Base-by-base conservation (phyloP, 2,329 filamentous ascomycete species). In the Chaetomiaceae sp. region DNA sequence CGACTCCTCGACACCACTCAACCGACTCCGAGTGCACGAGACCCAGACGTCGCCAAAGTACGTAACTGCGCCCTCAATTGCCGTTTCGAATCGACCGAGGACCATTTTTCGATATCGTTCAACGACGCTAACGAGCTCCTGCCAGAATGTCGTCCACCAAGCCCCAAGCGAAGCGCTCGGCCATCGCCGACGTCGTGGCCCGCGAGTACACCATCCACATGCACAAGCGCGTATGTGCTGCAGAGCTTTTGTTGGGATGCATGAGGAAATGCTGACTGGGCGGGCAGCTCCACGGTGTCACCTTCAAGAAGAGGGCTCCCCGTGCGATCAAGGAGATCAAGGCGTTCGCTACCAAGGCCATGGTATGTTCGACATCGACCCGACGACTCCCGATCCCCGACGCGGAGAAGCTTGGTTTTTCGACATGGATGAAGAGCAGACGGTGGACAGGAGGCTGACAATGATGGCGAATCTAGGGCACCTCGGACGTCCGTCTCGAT, bases 151-250 rank as follows among this genome's bases (percentile, higher is more conserved):
- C 84, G 73, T 74, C 78, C 69, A 82, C 54, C 49, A 62, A 63
- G 79, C 77, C 79, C 63, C 73, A 81, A 69, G 87, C 86, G 81
- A 88, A 87, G 71, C 89, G 91, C 75, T 96, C 90, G 78, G 95
- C 95, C 81, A 96, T 99, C 78, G 87, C 90, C 78, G 92, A 99
- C 80, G 95, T 99, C 74, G 92, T 99, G 77, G 87, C 94, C 71
- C 90, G 94, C 84, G 95, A 99, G 84, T 99, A 99, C 87, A 99
- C 94, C 78, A 97, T 99, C 82, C 92, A 99, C 85, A 82, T 99
- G 70, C 94, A 99, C 89, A 97, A 96, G 89, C 88, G 92, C 80
- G 89, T 95, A 91, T 75, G 88, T 88, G 75, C 57, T 55, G 53
- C 55, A 51, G 38, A 43, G 31, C 12, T 17, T 44, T 27, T 53